phyloP scores from a whole-genome alignment of 495 filamentous ascomycete genomes.

The Lasiosphaeria ovina region DNA sequence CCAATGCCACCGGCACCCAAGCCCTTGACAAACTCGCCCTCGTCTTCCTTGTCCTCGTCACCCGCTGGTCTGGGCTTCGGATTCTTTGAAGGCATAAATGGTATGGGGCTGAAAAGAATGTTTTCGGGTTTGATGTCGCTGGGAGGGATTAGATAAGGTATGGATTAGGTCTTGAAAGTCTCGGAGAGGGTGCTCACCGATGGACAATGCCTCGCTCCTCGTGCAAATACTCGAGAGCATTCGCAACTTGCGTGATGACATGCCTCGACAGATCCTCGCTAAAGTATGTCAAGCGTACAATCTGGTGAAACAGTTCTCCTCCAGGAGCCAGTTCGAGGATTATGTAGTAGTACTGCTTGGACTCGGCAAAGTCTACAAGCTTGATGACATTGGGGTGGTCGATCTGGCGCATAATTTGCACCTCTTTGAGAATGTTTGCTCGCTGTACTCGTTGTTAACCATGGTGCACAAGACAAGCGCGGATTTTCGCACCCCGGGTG shows the following conservation, averaged over 20 bases:
- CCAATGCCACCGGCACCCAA: conserved; percentile 91
- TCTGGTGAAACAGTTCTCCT: conserved; percentile 97
- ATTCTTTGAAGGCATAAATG: conserved; percentile 74
- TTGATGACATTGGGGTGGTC: conserved; percentile 95
- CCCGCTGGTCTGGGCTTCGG: conserved; percentile 76
- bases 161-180: background rate
- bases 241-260: conserved; percentile 89
- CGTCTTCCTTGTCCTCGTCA: conserved; percentile 96
- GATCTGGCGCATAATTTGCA: conserved; percentile 95
- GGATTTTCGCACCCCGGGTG: conserved; percentile 8
- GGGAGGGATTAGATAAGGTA: background rate
- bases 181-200: conserved; percentile 61
- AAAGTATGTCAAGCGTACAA: conserved; percentile 96
- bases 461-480: background rate
- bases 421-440: conserved; percentile 96
- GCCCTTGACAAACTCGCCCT: conserved; percentile 86
- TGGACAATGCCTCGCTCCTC: conserved; percentile 95
- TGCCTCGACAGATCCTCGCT: conserved; percentile 93
- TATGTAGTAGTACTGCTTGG: conserved; percentile 94
- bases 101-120: conserved; percentile 83
- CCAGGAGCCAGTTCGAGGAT: conserved; percentile 92
- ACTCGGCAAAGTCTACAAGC: conserved; percentile 90
- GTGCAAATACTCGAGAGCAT: conserved; percentile 90
- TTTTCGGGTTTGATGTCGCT: conserved; percentile 99
- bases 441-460: conserved; percentile 53